A percentile compares a stretch with the other conserved stretches of the same genome.
Evolutionary conservation across 106 monocot species (phyloP).

Genomic region (Dioscorea alata): DNA sequence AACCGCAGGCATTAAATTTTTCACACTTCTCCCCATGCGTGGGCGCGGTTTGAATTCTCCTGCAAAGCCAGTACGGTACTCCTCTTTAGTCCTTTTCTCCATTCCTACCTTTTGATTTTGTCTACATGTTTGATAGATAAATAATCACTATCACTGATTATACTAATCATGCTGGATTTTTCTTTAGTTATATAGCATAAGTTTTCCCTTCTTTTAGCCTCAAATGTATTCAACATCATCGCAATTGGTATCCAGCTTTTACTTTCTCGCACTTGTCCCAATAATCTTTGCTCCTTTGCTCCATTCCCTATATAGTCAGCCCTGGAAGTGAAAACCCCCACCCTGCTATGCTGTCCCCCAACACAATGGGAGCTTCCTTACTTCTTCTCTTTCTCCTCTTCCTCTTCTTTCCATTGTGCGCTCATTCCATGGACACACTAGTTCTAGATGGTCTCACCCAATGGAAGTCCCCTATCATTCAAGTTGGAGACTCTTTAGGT

Average conservation of each 20-base stretch:
- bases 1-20: too few relatives aligned
- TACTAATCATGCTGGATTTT: not conserved
- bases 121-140: not conserved
- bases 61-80: not conserved
- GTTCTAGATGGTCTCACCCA: constrained; percentile 4
- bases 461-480: constrained; percentile 10
- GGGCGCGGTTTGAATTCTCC: not conserved
- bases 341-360: too few relatives aligned
- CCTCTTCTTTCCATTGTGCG: not conserved
- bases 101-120: not conserved
- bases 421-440: not conserved
- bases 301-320: too few relatives aligned
- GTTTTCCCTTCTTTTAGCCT: not conserved
- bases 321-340: too few relatives aligned
- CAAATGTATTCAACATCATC: not conserved
- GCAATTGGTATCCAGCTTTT: constrained; percentile 7
- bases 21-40: too few relatives aligned
- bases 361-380: not conserved
- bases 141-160: not conserved
- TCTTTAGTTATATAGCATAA: not conserved
- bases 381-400: not conserved
- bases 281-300: constrained; percentile 1
- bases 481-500: constrained; percentile 25
- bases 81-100: not conserved
- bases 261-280: not conserved